Evolutionary conservation across 768 basidiomycete species (phyloP).

Genomic region (Kwoniella bestiolae): DNA sequence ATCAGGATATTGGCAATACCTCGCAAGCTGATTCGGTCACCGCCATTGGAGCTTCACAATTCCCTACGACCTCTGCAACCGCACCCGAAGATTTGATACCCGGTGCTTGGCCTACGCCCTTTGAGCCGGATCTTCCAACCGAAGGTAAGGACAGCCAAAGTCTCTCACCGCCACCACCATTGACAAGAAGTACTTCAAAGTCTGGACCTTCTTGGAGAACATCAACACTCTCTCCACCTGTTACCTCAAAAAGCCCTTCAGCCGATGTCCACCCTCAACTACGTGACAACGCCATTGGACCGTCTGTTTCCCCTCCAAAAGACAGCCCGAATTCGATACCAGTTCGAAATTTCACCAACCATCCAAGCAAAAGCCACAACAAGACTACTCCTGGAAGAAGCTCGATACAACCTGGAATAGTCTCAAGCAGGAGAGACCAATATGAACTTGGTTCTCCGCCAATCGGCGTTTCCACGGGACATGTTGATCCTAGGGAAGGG

Average conservation of each 20-base stretch:
- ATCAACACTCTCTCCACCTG: neutral
- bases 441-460: no score
- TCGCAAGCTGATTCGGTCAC: slow-evolving; percentile 17
- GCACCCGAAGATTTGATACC: slow-evolving; percentile 9
- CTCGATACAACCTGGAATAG: neutral
- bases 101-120: slow-evolving; percentile 7
- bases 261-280: no score
- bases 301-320: neutral
- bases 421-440: neutral
- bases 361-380: neutral
- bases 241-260: neutral
- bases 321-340: no score
- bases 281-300: no score
- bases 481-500: neutral
- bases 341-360: neutral
- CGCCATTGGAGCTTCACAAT: slow-evolving; percentile 4
- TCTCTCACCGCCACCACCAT: neutral
- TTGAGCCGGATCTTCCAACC: neutral
- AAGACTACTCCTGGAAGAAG: neutral
- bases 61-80: neutral
- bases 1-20: neutral
- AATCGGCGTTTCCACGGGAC: no score
- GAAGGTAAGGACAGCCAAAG: neutral
- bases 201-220: neutral
- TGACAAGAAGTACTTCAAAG: neutral